Conservation (phyloP, 345 rosid species). For the Euphorbia lathyris region DNA sequence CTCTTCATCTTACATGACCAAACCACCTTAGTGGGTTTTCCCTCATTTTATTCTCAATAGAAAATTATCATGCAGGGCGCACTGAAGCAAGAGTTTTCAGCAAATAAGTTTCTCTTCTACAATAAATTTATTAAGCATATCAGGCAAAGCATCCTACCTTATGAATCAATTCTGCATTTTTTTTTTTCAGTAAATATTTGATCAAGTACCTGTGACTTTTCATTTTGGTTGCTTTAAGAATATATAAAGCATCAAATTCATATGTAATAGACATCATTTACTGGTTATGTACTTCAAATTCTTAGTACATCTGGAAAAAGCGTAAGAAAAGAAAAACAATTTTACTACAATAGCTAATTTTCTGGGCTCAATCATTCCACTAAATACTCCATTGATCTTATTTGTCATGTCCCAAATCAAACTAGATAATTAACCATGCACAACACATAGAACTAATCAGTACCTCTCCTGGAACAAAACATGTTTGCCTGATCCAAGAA, state of each 20-base stretch:
- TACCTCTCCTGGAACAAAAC: slow-evolving; percentile 18
- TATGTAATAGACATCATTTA: neutral
- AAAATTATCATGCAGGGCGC: neutral
- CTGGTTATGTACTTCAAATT: neutral
- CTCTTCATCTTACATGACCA: too few relatives aligned
- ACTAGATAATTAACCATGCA: neutral
- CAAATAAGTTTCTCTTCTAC: neutral
- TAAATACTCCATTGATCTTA: neutral
- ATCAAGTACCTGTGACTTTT: neutral
- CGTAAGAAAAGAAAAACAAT: too few relatives aligned
- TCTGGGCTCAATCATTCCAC: neutral
- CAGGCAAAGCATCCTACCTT: neutral
- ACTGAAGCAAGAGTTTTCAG: neutral
- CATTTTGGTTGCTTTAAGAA: neutral
- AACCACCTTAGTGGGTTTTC: too few relatives aligned
- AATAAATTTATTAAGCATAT: neutral
- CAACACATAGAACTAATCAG: too few relatives aligned
- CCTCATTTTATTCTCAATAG: too few relatives aligned
- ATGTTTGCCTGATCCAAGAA: slow-evolving; percentile 14
- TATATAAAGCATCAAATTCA: neutral
- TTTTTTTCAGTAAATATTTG: neutral
- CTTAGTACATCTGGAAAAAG: too few relatives aligned
- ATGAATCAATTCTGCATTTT: neutral
- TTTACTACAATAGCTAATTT: neutral
- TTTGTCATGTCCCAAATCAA: neutral